These are phyloP conservation scores for Aspergillus fumigatiaffinis DNA, from an alignment of 2,329 filamentous ascomycete species.

Conservation along the genomic window DNA sequence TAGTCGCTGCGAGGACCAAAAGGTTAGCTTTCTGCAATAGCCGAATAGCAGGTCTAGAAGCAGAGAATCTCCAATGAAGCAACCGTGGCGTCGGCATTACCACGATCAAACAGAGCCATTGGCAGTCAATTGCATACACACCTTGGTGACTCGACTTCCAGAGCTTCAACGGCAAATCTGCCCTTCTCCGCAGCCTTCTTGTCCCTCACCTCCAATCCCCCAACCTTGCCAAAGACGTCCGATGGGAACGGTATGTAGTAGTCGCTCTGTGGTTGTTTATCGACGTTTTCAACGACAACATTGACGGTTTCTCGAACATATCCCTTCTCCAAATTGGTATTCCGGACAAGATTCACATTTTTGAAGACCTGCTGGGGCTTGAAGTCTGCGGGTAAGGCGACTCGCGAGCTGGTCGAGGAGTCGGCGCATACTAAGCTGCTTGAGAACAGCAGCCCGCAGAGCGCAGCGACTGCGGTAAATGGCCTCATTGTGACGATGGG, in stretches of 20 bases:
- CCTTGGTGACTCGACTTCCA: constrained; percentile 56
- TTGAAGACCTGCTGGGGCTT: constrained; percentile 87
- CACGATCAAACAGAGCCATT: constrained; percentile 16
- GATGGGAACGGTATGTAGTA: constrained; percentile 88
- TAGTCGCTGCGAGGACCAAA: constrained; percentile 52
- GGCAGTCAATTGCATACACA: constrained; percentile 50
- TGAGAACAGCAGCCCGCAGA: constrained; percentile 33
- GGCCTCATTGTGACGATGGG: constrained; percentile 39
- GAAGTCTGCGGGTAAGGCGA: constrained; percentile 52
- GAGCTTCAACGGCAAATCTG: constrained; percentile 65
- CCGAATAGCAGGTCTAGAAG: not conserved
- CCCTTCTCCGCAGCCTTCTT: constrained; percentile 71
- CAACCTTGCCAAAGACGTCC: constrained; percentile 69
- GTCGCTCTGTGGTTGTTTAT: constrained; percentile 71
- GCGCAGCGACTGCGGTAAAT: constrained; percentile 33
- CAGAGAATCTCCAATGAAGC: constrained; percentile 2
- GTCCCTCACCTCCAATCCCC: constrained; percentile 86
- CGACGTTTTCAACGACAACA: constrained; percentile 87
- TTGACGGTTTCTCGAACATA: constrained; percentile 90
- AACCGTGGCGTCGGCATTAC: constrained; percentile 11
- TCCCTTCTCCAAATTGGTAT: constrained; percentile 87
- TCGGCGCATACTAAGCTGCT: constrained; percentile 32
- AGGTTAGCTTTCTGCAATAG: constrained; percentile 5
- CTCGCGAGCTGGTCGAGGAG: constrained; percentile 28
- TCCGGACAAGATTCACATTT: constrained; percentile 86